Conservation (phyloP, 2,329 filamentous ascomycete genomes). For the Juglanconis oblonga region DNA sequence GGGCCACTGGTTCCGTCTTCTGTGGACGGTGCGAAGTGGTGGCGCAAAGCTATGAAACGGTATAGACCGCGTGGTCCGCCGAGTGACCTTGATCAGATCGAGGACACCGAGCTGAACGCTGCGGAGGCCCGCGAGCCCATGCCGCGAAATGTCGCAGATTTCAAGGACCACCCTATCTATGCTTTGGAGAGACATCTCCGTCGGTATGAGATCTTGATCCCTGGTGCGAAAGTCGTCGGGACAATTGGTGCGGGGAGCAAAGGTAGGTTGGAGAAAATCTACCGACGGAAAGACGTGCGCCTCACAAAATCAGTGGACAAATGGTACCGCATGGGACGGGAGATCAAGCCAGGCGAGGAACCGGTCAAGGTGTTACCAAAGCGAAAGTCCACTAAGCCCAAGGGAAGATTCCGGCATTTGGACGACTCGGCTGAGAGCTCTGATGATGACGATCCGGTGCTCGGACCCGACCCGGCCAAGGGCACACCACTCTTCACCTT, state of each 20-base stretch:
- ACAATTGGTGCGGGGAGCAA: conserved; percentile 69
- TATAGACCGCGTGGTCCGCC: conserved; percentile 31
- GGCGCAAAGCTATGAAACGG: conserved; percentile 47
- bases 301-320: conserved; percentile 75
- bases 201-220: conserved; percentile 77
- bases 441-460: conserved; percentile 41
- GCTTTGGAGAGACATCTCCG: conserved; percentile 83
- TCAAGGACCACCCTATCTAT: conserved; percentile 80
- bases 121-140: conserved; percentile 75
- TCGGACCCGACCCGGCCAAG: conserved; percentile 38
- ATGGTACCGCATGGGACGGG: conserved; percentile 86
- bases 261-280: conserved; percentile 70
- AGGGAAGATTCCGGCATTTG: conserved; percentile 10
- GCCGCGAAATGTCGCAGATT: conserved; percentile 81
- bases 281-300: conserved; percentile 77
- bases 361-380: conserved; percentile 72
- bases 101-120: conserved; percentile 71
- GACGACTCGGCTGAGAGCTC: conserved; percentile 42
- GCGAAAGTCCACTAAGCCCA: conserved; percentile 32
- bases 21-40: conserved; percentile 40
- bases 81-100: conserved; percentile 76
- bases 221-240: conserved; percentile 67
- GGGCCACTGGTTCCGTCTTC: conserved; percentile 35
- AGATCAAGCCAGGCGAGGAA: conserved; percentile 74
- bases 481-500: conserved; percentile 58